Evolutionary conservation across 108 stramenopile genomes (phyloP).

Genomic region (Cyclotella kingstonii): DNA sequence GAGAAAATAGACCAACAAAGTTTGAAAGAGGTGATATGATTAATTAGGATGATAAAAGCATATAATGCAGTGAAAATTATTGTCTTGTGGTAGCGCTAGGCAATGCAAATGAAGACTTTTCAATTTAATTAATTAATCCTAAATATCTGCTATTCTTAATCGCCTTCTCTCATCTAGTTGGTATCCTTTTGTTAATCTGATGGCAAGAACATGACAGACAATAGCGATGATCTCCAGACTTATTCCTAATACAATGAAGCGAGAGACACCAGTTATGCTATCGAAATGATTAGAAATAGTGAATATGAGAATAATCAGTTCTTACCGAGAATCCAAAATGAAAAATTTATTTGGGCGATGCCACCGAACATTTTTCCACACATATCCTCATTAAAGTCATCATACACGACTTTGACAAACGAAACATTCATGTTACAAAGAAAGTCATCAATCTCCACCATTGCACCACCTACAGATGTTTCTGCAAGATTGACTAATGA

Average conservation of each 20-base stretch:
- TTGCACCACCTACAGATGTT: conserved; percentile 48
- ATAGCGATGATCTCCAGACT: conserved; percentile 36
- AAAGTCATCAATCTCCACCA: conserved; percentile 45
- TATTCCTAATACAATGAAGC: conserved; percentile 9
- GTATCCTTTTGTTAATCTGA: conserved; percentile 16
- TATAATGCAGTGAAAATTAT: no score
- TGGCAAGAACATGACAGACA: conserved; percentile 16
- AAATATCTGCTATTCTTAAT: conserved; percentile 1
- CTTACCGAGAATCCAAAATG: conserved; percentile 26
- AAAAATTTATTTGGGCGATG: conserved; percentile 30
- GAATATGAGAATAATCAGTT: not conserved
- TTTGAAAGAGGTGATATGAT: no score
- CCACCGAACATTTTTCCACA: conserved; percentile 40
- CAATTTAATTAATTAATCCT: not conserved
- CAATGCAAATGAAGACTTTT: no score
- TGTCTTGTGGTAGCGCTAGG: no score
- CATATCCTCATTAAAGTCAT: conserved; percentile 28
- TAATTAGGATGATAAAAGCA: no score
- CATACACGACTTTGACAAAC: conserved; percentile 35
- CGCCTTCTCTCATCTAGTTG: not conserved
- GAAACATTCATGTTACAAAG: conserved; percentile 51
- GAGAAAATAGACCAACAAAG: no score
- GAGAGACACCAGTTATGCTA: not conserved
- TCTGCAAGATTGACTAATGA: conserved; percentile 36
- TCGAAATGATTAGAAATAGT: not conserved